Evolutionary conservation across 768 basidiomycete species (phyloP).

Genomic region (Tephrocybe sp.): DNA sequence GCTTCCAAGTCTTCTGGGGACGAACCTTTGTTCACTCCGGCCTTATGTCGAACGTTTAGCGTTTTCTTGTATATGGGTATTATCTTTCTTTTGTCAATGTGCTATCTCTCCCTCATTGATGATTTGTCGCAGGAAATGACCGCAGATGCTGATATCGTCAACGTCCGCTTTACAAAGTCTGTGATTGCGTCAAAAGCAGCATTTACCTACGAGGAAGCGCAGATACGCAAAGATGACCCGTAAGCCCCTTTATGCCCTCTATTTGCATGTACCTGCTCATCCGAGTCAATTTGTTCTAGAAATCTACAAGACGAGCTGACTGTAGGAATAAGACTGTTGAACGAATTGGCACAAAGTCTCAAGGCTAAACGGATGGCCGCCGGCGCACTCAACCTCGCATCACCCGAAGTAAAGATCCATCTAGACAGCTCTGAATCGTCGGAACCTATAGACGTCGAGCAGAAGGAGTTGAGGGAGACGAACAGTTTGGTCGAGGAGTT

Average conservation of each 20-base stretch:
- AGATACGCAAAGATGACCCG: conserved; percentile 90
- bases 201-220: conserved; percentile 96
- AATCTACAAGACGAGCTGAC: conserved; percentile 80
- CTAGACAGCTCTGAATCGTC: conserved; percentile 90
- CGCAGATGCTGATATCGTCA: conserved; percentile 83
- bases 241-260: conserved; percentile 32
- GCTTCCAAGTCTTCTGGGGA: conserved; percentile 90
- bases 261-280: background rate
- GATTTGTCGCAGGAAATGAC: conserved; percentile 75
- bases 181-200: conserved; percentile 96
- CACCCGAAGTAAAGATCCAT: conserved; percentile 97
- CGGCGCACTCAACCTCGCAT: conserved; percentile 96
- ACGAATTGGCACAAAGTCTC: conserved; percentile 80
- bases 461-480: conserved; percentile 89
- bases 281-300: conserved; percentile 33
- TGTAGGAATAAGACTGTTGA: conserved; percentile 83
- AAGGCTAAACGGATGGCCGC: conserved; percentile 86
- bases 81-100: background rate
- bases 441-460: conserved; percentile 96
- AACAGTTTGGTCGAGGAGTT: conserved; percentile 98
- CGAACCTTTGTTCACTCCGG: conserved; percentile 90
- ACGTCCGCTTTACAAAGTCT: conserved; percentile 90
- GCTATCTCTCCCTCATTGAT: conserved; percentile 6
- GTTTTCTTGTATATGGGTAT: conserved; percentile 94
- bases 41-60: conserved; percentile 93